Percentiles rank a stretch among this genome's conserved stretches.
Conservation (phyloP, 306 rosid genomes). For the Vachellia pachyceras region DNA sequence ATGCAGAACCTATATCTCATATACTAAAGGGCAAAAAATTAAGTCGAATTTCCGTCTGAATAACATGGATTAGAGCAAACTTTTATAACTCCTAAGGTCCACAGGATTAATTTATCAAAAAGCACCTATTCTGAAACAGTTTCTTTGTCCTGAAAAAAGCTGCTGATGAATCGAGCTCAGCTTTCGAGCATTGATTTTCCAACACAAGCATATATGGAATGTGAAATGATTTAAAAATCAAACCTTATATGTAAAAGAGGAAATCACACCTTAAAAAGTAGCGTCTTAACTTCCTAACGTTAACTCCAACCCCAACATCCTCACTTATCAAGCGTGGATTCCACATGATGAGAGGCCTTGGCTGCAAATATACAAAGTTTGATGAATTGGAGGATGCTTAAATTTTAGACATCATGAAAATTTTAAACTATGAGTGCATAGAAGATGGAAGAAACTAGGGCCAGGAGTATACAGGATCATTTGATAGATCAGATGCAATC, state of each 20-base stretch:
- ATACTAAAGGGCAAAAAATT: not conserved
- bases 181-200: too few relatives aligned
- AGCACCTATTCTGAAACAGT: too few relatives aligned
- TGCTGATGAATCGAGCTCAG: too few relatives aligned
- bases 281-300: conserved; percentile 81
- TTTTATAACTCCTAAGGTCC: not conserved
- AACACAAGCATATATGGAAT: not conserved
- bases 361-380: conserved; percentile 54
- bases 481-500: conserved; percentile 81
- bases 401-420: conserved; percentile 34
- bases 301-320: conserved; percentile 95
- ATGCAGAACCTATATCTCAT: not conserved
- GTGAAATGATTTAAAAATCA: conserved; percentile 27
- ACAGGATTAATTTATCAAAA: too few relatives aligned
- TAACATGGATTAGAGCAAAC: not conserved
- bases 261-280: conserved; percentile 73
- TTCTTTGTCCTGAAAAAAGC: too few relatives aligned
- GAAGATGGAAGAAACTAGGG: conserved; percentile 15
- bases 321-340: conserved; percentile 90
- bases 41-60: not conserved
- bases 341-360: conserved; percentile 97
- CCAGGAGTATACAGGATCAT: conserved; percentile 71
- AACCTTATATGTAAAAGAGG: not conserved
- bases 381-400: conserved; percentile 28
- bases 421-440: conserved; percentile 24